Conservation (phyloP, 805 yeast species). For the Ogataea minuta region DNA sequence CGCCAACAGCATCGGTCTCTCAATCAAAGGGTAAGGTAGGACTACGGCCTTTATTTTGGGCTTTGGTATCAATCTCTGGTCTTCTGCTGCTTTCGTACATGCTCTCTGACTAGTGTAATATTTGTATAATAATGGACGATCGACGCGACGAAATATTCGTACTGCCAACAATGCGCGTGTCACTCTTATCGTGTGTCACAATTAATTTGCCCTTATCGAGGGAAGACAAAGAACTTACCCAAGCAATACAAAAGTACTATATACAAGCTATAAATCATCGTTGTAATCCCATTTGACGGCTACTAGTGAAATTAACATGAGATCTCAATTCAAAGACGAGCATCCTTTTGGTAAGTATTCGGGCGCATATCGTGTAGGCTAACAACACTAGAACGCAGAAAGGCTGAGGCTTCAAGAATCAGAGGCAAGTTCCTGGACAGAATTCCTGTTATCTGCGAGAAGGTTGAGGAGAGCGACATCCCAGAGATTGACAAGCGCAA, state of each 20-base stretch:
- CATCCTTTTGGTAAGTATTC: constrained; percentile 78
- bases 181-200: constrained; percentile 19
- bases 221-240: constrained; percentile 8
- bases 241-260: constrained; percentile 1
- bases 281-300: constrained; percentile 2
- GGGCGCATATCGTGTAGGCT: constrained; percentile 2
- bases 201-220: constrained; percentile 17
- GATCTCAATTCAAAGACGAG: constrained; percentile 93
- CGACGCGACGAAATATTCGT: constrained; percentile 10
- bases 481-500: constrained; percentile 97
- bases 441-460: constrained; percentile 95
- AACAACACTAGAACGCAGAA: constrained; percentile 63
- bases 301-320: constrained; percentile 46
- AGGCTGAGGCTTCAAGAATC: constrained; percentile 91
- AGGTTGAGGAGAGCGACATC: constrained; percentile 93
- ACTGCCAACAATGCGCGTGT: constrained; percentile 16
- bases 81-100: constrained; percentile 8
- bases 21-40: not conserved
- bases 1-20: too few relatives aligned
- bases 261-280: constrained; percentile 3
- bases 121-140: constrained; percentile 15
- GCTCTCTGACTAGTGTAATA: constrained; percentile 11
- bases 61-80: not conserved
- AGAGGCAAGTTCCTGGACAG: constrained; percentile 86
- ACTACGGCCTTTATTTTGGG: not conserved